Conservation (phyloP, 164 flowering plant genomes). For the Taxillus chinensis region DNA sequence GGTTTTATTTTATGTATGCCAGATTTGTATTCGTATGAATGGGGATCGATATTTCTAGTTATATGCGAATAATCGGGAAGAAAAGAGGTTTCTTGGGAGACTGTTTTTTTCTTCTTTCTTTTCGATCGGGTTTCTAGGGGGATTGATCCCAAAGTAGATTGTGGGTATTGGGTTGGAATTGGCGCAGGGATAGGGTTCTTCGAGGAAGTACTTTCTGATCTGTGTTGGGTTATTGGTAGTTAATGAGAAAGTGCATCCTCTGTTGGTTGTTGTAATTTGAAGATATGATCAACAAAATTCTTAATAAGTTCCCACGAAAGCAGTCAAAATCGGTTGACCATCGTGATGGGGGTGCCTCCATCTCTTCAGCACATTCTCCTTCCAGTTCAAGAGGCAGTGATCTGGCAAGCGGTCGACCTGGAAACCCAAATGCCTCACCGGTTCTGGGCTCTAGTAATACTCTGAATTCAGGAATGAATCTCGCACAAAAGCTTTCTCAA, state of each 20-base stretch:
- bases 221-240: conserved; percentile 2
- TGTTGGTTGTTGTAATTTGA: conserved; percentile 1
- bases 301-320: conserved; percentile 33
- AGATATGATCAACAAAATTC: conserved; percentile 35
- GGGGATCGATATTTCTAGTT: conserved; percentile 5
- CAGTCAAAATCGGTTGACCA: conserved; percentile 28
- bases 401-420: conserved; percentile 12
- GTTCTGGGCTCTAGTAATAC: conserved; percentile 10
- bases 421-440: conserved; percentile 12
- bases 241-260: conserved; percentile 1
- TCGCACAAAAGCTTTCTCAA: conserved; percentile 23
- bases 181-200: too few relatives aligned
- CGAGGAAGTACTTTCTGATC: not conserved
- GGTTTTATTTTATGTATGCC: not conserved
- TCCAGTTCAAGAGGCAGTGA: conserved; percentile 21
- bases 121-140: too few relatives aligned
- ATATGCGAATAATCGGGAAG: not conserved
- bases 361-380: conserved; percentile 19
- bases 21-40: not conserved
- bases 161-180: not conserved
- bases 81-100: conserved; percentile 6
- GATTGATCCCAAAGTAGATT: not conserved
- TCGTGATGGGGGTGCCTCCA: conserved; percentile 23
- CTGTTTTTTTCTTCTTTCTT: too few relatives aligned
- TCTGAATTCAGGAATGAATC: conserved; percentile 15